Evolutionary conservation across 2,329 filamentous ascomycete genomes (phyloP), one percentile per base, ranked within the genome.

Genomic region (Talaromyces marneffei): DNA sequence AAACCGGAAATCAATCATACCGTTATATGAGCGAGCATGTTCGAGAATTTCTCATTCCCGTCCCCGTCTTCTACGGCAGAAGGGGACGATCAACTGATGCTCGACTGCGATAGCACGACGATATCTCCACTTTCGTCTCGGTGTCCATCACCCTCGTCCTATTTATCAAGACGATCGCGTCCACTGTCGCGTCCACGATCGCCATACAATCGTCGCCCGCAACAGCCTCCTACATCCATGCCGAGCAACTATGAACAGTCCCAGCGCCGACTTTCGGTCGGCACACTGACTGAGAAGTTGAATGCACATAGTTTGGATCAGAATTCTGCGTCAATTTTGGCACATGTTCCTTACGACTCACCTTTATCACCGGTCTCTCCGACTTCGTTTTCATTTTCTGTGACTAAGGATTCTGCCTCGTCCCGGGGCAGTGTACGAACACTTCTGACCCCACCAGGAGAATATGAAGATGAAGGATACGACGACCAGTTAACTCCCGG

Each of bases 401-500:
- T 60, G 57, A 54, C 37, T 1, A 35, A 42, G 12, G 55, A 55
- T 12, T 42, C n/a, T 31, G 42, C 18, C n/a, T 39, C 55, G 5
- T 31, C 62, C 39, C 31, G 54, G 18, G 46, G 60, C 40, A 46
- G 65, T 67, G 16, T 69, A 66, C 25, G 73, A 16, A 61, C 72
- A 46, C 65, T 75, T 62, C 66, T 76, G 20, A 76, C 74, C 1
- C 72, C 73, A 3, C 73, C 74, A 6, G 73, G 74, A 20, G 74
- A 75, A 63, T 71, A 71, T n/a, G 72, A 75, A 50, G 72, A 74
- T n/a, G 71, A 74, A 40, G 68, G 70, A 44, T 69, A 66, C 31
- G 67, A 66, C 64, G 79, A 79, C 71, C 88, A 85, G 53, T 78
- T 78, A 4, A 25, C 33, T 40, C 31, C 57, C 5, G 55, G 79